Base-by-base conservation (phyloP, 1,139 yeast species). In the Geotrichum fermentans region DNA sequence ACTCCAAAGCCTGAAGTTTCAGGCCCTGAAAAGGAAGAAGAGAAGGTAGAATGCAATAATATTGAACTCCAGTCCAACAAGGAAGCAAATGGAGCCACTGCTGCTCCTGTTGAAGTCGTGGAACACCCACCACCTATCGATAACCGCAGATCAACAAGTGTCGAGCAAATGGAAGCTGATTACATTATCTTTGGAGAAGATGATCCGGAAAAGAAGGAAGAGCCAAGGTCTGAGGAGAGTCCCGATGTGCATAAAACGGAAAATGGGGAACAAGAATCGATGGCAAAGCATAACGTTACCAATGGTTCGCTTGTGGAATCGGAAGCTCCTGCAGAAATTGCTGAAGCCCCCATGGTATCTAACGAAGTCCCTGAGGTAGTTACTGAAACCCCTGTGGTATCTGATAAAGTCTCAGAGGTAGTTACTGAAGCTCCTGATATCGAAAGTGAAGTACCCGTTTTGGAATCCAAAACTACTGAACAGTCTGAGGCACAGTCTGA, bases 121-220 rank as follows among this genome's bases (percentile, higher is more conserved):
- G 16, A 33, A 11, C 4, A 13, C 4, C 18, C 13, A n/a, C 17
- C 20, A 3, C 17, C 20, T 4, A 17, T 18, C 10, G 36, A 33
- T 17, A 54, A 53, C 11, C 42, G 51, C 11, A 50, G 55, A 13
- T 45, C 59, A 1, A 59, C 57, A 2, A 50, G 55, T 28, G 55
- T 53, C 28, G 56, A 53, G 18, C 50, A 54, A 18, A 38, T 56
- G 22, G 54, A 52, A 13, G 51, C 47, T 6, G 54, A 55, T 39
- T 50, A 47, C 26, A 40, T 50, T 24, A 41, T 47, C 11, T 50
- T 50, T 24, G 47, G 37, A 13, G 48, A 49, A 28, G 45, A 35
- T 13, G 39, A 47, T 10, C 43, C 22, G 2, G 45, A 39, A 4
- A 36, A 37, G n/a, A 41, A 22, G 34, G 39, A 16, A 22, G 43